Evolutionary conservation across 1,284 basidiomycete species (phyloP).

Genomic region (Anthracocystis panici-leucophaei): DNA sequence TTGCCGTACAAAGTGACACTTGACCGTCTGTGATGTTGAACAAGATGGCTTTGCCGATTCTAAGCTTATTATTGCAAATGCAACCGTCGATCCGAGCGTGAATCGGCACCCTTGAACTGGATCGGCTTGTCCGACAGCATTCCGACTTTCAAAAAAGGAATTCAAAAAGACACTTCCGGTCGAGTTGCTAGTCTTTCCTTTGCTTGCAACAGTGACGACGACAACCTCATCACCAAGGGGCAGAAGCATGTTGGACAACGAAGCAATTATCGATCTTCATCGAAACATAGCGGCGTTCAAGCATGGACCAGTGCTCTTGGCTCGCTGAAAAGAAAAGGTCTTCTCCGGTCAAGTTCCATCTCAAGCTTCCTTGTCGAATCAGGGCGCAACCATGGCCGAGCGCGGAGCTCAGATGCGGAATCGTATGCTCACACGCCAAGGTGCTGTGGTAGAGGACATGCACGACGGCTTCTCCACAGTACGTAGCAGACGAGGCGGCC

Average conservation of each 20-base stretch:
- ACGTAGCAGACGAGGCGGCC: slow-evolving; percentile 38
- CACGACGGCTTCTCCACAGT: slow-evolving; percentile 33
- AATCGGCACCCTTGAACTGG: neutral
- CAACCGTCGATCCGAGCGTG: neutral
- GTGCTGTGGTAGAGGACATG: slow-evolving; percentile 31
- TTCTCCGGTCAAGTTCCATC: slow-evolving; percentile 6
- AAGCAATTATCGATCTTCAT: neutral
- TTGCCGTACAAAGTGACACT: neutral
- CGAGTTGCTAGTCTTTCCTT: slow-evolving; percentile 56
- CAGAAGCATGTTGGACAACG: neutral
- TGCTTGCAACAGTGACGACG: slow-evolving; percentile 4
- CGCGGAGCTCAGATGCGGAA: slow-evolving; percentile 54
- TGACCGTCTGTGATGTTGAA: neutral
- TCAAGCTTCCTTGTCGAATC: slow-evolving; percentile 4
- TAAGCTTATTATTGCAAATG: neutral
- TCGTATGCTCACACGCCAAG: slow-evolving; percentile 30
- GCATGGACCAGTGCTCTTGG: slow-evolving; percentile 31
- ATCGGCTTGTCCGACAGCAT: slow-evolving; percentile 5
- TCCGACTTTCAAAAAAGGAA: neutral
- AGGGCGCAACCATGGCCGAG: slow-evolving; percentile 54
- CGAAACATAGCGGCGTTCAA: slow-evolving; percentile 31
- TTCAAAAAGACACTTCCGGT: slow-evolving; percentile 53
- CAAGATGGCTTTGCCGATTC: neutral
- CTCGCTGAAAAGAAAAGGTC: slow-evolving; percentile 14
- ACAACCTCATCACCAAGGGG: neutral